Evolutionary conservation across 2,329 filamentous ascomycete genomes (phyloP), one percentile per base, ranked within the genome.

Genomic region (Tricladium varicosporioides): DNA sequence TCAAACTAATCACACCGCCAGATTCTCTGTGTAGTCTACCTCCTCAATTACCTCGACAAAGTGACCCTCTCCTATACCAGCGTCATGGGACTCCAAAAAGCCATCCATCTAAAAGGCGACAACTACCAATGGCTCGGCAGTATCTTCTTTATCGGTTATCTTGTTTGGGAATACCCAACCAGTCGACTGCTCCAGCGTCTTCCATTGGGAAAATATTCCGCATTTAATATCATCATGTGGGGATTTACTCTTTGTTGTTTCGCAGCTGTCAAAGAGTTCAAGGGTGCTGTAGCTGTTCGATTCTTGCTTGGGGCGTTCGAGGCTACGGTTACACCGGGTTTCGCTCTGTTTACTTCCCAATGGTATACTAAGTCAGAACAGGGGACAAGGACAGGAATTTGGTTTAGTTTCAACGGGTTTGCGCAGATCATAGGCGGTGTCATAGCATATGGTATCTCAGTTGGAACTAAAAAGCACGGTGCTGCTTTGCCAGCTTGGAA

Each of bases 281-380:
- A 76, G 0, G 82, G 85, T 1, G 82, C 84, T 0, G 78, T 88
- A 18, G 83, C 82, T 0, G 79, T 89, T 33, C 80, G 87, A 0
- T 85, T 89, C 68, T 82, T 89, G 63, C 76, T 89, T 0, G 87
- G 87, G 27, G 76, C 87, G 0, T 87, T 87, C 54, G 87, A 91
- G 68, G 77, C 84, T 0, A 83, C 85, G 0, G 84, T 89, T 1
- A 87, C 84, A 0, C 87, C 87, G 0, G 85, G 85, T 0, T 89
- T 89, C 63, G 81, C 84, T 0, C 75, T 90, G 1, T 78, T 90
- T 63, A 89, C 86, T 1, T 82, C 77, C 2, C 84, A 88, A 72
- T 90, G 86, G 86, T 91, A 89, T 64, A 89, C 87, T 1, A 85
- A 85, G 69, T 76, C 77, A 53, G 87, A 90, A 68, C 86, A 89